phyloP scores from a whole-genome alignment of 163 green algal species.

The Volvox carteri region DNA sequence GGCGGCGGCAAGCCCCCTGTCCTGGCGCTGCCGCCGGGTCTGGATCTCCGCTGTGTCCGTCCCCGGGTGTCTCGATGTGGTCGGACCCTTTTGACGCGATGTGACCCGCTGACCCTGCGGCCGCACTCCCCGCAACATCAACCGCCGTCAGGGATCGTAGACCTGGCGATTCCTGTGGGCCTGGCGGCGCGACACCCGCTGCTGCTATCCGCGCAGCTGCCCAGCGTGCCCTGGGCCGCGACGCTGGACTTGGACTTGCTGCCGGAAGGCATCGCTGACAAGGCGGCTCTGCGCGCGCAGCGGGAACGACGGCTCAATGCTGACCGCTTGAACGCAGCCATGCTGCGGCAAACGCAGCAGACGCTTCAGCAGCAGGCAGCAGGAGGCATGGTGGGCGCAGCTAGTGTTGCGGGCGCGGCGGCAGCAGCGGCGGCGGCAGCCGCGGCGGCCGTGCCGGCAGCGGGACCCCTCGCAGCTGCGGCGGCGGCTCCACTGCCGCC shows the following conservation, averaged over 20 bases:
- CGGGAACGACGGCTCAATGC: slow-evolving; percentile 40
- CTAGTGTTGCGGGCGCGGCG: slow-evolving; percentile 8
- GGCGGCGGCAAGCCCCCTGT: neutral
- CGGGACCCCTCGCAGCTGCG: neutral
- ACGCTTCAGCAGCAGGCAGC: slow-evolving; percentile 42
- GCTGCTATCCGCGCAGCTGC: slow-evolving; percentile 19
- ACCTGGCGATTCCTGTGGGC: neutral
- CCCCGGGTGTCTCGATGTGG: slow-evolving; percentile 45
- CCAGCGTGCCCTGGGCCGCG: slow-evolving; percentile 37
- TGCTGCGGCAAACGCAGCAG: slow-evolving; percentile 29
- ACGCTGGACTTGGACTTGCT: slow-evolving; percentile 48
- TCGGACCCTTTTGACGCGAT: slow-evolving; percentile 36
- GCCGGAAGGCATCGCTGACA: slow-evolving; percentile 50
- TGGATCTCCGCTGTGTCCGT: slow-evolving; percentile 24
- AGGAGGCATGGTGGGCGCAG: slow-evolving; percentile 17
- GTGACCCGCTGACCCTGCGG: slow-evolving; percentile 55
- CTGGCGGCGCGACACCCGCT: slow-evolving; percentile 16
- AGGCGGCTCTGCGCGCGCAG: slow-evolving; percentile 1
- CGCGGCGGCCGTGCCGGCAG: neutral
- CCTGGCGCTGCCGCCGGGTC: neutral
- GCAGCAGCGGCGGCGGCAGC: neutral
- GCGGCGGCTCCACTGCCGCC: neutral
- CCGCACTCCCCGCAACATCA: slow-evolving; percentile 1
- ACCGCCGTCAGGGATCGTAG: neutral
- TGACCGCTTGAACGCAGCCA: slow-evolving; percentile 15